Conservation (phyloP, 1,284 basidiomycete species). For the Tylopilus sp. region DNA sequence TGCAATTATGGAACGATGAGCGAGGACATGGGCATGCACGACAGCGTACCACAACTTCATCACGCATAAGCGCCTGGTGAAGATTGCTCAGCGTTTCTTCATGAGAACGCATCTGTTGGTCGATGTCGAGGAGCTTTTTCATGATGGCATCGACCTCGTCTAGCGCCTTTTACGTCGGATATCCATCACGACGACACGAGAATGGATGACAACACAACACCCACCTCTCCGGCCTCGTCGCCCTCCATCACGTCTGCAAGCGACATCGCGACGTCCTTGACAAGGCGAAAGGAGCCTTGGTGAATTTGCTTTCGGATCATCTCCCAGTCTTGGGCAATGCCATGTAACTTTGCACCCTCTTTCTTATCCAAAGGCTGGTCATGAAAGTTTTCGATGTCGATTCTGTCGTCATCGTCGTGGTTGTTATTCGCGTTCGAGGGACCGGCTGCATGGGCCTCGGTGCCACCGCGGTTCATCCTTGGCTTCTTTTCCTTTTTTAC, state of each 20-base stretch:
- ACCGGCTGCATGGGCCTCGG: conserved; percentile 15
- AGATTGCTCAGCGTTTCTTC: conserved; percentile 52
- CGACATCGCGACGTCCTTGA: conserved; percentile 53
- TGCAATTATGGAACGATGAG: not conserved
- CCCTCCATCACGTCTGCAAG: conserved; percentile 59
- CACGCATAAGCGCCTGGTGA: conserved; percentile 48
- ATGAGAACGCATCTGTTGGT: conserved; percentile 54
- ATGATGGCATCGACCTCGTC: conserved; percentile 57
- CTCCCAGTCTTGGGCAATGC: conserved; percentile 58
- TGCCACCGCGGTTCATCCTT: conserved; percentile 25
- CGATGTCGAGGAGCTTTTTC: conserved; percentile 61
- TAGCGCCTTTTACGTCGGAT: conserved; percentile 42
- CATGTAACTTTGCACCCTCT: conserved; percentile 48
- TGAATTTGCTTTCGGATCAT: conserved; percentile 45
- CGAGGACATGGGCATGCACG: not conserved
- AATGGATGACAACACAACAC: conserved; percentile 5
- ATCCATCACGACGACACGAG: conserved; percentile 1
- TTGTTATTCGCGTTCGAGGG: conserved; percentile 24
- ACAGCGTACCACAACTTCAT: conserved; percentile 53
- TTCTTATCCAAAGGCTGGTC: conserved; percentile 57
- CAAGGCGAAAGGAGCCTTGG: conserved; percentile 40
- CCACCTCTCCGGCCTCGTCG: conserved; percentile 50
- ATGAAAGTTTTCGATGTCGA: conserved; percentile 54
- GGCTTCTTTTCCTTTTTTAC: conserved; percentile 45
- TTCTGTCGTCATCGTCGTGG: conserved; percentile 42